Evolutionary conservation across 225 moss, liverwort and hornwort species (phyloP).

Genomic region (Marchantia polymorpha): DNA sequence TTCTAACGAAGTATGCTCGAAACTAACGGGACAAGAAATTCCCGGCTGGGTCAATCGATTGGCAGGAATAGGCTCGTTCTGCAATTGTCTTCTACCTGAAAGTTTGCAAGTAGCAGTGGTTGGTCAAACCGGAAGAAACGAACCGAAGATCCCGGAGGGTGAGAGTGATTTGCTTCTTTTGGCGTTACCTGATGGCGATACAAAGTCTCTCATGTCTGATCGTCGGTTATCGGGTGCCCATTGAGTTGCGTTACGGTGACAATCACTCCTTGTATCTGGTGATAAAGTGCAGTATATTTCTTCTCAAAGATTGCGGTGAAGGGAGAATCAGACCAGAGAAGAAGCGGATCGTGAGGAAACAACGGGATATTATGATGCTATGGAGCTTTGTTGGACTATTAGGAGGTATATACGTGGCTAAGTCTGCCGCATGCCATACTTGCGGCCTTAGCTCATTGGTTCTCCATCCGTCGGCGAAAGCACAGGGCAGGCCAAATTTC

Average conservation of each 20-base stretch:
- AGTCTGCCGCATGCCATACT: background rate
- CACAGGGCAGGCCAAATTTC: background rate
- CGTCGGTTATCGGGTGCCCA: background rate
- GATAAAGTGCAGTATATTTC: too few relatives aligned
- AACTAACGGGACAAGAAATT: constrained; percentile 57
- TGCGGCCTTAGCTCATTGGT: background rate
- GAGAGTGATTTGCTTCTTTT: constrained; percentile 19
- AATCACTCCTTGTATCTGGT: background rate
- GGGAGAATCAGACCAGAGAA: background rate
- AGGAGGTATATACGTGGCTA: background rate
- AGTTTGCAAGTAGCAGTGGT: constrained; percentile 65
- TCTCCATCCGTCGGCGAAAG: background rate
- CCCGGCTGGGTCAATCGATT: constrained; percentile 91
- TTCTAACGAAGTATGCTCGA: constrained; percentile 67
- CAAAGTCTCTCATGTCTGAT: constrained; percentile 12
- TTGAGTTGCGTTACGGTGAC: background rate
- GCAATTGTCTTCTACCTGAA: constrained; percentile 90
- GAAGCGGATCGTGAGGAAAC: background rate
- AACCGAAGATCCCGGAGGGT: constrained; percentile 2
- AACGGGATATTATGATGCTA: background rate
- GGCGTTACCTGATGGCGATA: background rate
- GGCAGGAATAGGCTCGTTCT: constrained; percentile 64
- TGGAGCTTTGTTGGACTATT: background rate
- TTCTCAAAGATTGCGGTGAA: background rate
- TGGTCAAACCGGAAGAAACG: background rate